Base-by-base conservation (phyloP, 75 land plant species). In the Picea glauca region DNA sequence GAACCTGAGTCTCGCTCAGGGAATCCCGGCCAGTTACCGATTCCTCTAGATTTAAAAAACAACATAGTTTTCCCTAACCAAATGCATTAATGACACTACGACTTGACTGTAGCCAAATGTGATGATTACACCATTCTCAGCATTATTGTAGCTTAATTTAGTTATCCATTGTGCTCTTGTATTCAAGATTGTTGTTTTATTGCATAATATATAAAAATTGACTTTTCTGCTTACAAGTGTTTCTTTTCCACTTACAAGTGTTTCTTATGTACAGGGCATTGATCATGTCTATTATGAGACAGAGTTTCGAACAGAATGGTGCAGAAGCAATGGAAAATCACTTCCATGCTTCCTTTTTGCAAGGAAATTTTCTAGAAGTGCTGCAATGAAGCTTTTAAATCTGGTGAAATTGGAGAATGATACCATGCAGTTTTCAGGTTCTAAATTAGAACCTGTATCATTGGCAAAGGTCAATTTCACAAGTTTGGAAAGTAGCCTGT, bases 271-370 rank as follows among this genome's bases (percentile, higher is more conserved):
- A 78, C 91, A 96, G 98, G 90, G 46, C n/a, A 91, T 90, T 76
- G 89, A 88, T 79, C 89, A 92, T 54, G 87, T 96, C 13, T 76
- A 91, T 76, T 96, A 87, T 78, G 94, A 85, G 61, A 90, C 90
- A 4, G 98, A 94, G 65, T 84, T 85, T 43, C 80, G 98, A 81
- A 88, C 86, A 76, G 98, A 96, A 76, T 94, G 91, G 96, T 96
- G 98, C 79, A 92, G 81, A 46, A 79, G 87, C 80, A 87, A 83
- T 23, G 90, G 87, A 30, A 84, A 83, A 67, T 87, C 87, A 11
- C 74, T 85, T 5, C 75, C 87, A 35, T 96, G 98, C 80, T 96
- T 91, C 50, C 93, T 96, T 70, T 93, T 96, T 80, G 94, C 96
- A 5, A 83, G 98, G 50, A 96, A 96, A 72, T 96, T 96, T 80